These are phyloP conservation scores for Imleria badia DNA, from an alignment of 768 basidiomycete genomes.

Conservation along the genomic window DNA sequence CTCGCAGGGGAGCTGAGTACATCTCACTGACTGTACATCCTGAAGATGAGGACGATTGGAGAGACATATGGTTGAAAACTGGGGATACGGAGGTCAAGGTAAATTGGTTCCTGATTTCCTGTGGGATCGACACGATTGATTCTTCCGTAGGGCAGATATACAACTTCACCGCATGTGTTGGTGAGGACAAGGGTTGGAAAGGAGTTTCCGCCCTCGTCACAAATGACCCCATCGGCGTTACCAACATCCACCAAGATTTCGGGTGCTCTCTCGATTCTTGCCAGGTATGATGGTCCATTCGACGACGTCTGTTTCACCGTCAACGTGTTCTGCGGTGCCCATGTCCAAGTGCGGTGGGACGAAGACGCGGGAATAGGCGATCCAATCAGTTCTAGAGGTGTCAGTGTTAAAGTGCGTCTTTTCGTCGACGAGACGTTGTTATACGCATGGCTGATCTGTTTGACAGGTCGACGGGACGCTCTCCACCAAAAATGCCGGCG, in stretches of 20 bases:
- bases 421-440: not conserved
- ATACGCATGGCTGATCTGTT: not conserved
- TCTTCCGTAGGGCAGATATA: constrained; percentile 39
- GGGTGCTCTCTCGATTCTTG: constrained; percentile 51
- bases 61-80: constrained; percentile 23
- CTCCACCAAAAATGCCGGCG: constrained; percentile 74
- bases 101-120: not conserved
- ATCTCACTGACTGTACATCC: constrained; percentile 50
- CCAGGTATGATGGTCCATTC: constrained; percentile 68
- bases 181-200: constrained; percentile 17
- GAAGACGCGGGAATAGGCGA: constrained; percentile 29
- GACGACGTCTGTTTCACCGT: constrained; percentile 66
- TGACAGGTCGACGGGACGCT: constrained; percentile 60
- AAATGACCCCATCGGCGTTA: not conserved
- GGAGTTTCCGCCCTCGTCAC: constrained; percentile 24
- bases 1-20: constrained; percentile 60
- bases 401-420: constrained; percentile 15
- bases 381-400: not conserved
- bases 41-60: constrained; percentile 44
- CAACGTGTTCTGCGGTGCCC: constrained; percentile 45
- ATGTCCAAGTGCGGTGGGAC: constrained; percentile 47
- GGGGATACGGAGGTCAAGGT: constrained; percentile 42
- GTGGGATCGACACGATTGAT: not conserved
- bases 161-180: constrained; percentile 47
- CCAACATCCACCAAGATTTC: constrained; percentile 24